Evolutionary conservation across 352 stramenopile species (phyloP), one percentile per base, ranked within the genome.

Genomic region (Pythium brachiatum): DNA sequence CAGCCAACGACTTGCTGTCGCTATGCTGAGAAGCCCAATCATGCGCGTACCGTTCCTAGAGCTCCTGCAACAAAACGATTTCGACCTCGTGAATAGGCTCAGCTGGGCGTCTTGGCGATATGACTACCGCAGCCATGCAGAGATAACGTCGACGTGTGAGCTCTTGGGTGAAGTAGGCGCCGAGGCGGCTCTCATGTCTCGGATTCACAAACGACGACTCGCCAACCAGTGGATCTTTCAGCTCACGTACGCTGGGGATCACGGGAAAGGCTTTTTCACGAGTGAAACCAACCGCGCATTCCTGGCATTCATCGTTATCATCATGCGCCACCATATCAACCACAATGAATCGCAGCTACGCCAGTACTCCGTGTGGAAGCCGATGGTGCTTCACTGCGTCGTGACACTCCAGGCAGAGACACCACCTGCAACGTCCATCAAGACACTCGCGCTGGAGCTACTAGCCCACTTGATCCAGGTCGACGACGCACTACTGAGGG

Each of bases 391-490:
- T 56, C 44, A 55, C 32, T 32, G 29, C 13, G 32, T 54, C 6
- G 27, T 34, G 3, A 18, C 13, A 2, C 11, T 52, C 21, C 44
- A 52, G 23, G 4, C 3, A 13, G 25, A 52, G 39, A 48, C 15
- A n/a, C 38, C 20, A 20, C 7, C 16, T 29, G 38, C 4, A n/a
- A 23, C 2, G 3, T 39, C 12, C n/a, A 29, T 9, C 20, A 55
- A 47, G 21, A 20, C 50, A 16, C 38, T 47, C 0, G 21, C 43
- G 5, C 50, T 65, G 9, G 59, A 65, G 21, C 38, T 65, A 7
- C 41, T 65, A 16, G 23, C 50, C 5, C 5, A 41, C 11, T 20
- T 65, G 38, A 54, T 65, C 8, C 59, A 59, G 48, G n/a, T 47
- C 16, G 26, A 55, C 16, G 36, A 51, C 9, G 18, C 23, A 23